A percentile compares a stretch with the other conserved stretches of the same genome.
Conservation (phyloP, 257 asterid species). For the Ligustrum vulgare region DNA sequence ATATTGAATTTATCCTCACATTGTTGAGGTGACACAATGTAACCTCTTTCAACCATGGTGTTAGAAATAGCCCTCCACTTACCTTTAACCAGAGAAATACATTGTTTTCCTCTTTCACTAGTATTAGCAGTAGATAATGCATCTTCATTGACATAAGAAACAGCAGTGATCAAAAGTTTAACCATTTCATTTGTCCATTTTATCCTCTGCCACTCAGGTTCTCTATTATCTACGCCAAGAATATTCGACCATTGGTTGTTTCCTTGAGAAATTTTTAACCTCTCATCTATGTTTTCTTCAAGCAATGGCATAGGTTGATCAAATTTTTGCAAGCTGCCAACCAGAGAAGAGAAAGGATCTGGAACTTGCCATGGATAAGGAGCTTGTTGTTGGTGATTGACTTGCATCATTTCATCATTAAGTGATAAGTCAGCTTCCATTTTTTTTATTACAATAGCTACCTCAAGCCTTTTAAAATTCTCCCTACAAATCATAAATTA, state of each 20-base stretch:
- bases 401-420: slow-evolving; percentile 6
- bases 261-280: slow-evolving; percentile 11
- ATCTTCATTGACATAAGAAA: slow-evolving; percentile 35
- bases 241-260: slow-evolving; percentile 6
- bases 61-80: slow-evolving; percentile 58
- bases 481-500: neutral
- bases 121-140: neutral
- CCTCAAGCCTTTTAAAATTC: neutral
- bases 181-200: slow-evolving; percentile 62
- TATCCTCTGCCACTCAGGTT: slow-evolving; percentile 34
- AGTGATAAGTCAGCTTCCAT: neutral
- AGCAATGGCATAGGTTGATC: slow-evolving; percentile 15
- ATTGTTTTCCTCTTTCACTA: slow-evolving; percentile 12
- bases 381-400: slow-evolving; percentile 24
- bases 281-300: neutral
- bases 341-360: slow-evolving; percentile 18
- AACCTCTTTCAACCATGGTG: slow-evolving; percentile 46
- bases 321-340: slow-evolving; percentile 16
- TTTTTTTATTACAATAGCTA: neutral
- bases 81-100: slow-evolving; percentile 30
- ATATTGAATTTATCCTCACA: slow-evolving; percentile 66
- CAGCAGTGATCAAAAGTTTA: slow-evolving; percentile 47
- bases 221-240: slow-evolving; percentile 16
- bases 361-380: slow-evolving; percentile 17
- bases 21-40: slow-evolving; percentile 57